phyloP scores from a whole-genome alignment of 148 eudicot species.

The Euryodendron excelsum region DNA sequence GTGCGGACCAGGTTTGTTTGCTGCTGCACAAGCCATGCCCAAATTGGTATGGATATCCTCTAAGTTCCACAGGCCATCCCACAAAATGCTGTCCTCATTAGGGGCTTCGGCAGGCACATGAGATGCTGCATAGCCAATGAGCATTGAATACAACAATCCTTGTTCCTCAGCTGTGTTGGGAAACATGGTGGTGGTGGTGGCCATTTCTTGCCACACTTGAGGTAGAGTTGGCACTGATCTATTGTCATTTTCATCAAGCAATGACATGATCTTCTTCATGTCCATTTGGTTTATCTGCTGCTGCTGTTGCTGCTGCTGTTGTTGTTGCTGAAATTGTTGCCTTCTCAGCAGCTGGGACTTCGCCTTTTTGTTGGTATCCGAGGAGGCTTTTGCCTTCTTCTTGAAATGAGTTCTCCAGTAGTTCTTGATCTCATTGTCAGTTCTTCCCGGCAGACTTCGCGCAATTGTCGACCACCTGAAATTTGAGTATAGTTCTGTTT shows the following conservation, averaged over 20 bases:
- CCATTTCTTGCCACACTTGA: constrained; percentile 30
- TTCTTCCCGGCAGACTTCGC: constrained; percentile 73
- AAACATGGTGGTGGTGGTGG: not conserved
- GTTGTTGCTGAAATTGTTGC: constrained; percentile 45
- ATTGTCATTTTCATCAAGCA: constrained; percentile 34
- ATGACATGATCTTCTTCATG: constrained; percentile 43
- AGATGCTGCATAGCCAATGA: constrained; percentile 32
- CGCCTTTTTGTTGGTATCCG: constrained; percentile 29
- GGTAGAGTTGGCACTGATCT: constrained; percentile 4
- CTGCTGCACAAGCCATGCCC: constrained; percentile 21
- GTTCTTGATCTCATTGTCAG: constrained; percentile 80
- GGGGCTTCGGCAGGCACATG: constrained; percentile 32
- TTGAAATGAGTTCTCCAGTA: constrained; percentile 90
- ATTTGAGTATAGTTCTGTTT: not conserved
- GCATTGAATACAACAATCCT: constrained; percentile 22
- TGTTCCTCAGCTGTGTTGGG: constrained; percentile 34
- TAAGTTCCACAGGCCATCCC: constrained; percentile 45
- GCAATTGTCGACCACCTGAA: constrained; percentile 84
- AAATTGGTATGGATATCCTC: constrained; percentile 34
- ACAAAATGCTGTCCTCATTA: constrained; percentile 35
- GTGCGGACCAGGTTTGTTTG: constrained; percentile 24
- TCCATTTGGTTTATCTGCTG: constrained; percentile 28
- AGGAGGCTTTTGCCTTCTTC: constrained; percentile 39
- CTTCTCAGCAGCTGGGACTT: constrained; percentile 36
- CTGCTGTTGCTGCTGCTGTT: constrained; percentile 22